Conservation (phyloP, 768 basidiomycete genomes). For the Trametes meyenii region DNA sequence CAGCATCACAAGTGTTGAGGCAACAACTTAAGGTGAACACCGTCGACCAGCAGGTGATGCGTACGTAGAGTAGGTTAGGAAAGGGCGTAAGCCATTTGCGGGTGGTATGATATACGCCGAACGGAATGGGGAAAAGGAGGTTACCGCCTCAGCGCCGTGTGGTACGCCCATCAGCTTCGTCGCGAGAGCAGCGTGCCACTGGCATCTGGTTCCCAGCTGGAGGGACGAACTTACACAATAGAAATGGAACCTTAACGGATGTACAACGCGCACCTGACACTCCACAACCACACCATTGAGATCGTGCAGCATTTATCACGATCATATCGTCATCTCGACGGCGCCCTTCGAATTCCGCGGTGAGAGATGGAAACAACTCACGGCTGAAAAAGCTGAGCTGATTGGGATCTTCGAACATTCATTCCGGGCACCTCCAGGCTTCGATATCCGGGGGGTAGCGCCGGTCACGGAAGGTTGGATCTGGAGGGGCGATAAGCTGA, state of each 20-base stretch:
- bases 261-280: too few species aligned
- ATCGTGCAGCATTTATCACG: background rate
- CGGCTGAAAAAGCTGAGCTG: background rate
- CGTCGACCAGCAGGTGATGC: too few species aligned
- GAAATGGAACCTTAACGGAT: too few species aligned
- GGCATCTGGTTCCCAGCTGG: background rate
- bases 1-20: background rate
- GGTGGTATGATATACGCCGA: background rate
- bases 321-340: background rate
- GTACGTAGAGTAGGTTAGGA: too few species aligned
- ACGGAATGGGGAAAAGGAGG: background rate
- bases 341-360: background rate
- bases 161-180: background rate
- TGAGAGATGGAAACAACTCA: background rate
- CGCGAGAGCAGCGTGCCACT: background rate
- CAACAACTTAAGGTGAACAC: background rate
- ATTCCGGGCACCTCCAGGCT: background rate
- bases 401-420: background rate
- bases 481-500: slow-evolving; percentile 16
- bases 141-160: background rate
- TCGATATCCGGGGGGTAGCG: background rate
- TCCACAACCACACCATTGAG: too few species aligned
- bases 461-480: slow-evolving; percentile 9
- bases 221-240: background rate
- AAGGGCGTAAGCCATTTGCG: background rate